Evolutionary conservation across 2,329 filamentous ascomycete species (phyloP).

Genomic region (Calonectria fujianensis): DNA sequence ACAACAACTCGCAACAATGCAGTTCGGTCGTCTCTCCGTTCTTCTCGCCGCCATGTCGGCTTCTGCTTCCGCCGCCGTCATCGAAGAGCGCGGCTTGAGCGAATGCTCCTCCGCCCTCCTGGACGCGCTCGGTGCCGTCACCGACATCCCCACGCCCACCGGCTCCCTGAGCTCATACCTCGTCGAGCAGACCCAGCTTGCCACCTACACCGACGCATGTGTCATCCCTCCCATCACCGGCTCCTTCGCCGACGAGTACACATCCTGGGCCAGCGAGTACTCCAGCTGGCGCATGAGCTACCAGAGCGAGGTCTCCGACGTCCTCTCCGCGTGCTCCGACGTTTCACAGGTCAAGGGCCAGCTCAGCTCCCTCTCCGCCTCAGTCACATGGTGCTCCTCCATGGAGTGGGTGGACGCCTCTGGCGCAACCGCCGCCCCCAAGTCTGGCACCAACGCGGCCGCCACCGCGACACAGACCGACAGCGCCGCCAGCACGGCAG

Average conservation of each 20-base stretch:
- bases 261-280: neutral
- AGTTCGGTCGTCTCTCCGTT: conserved; percentile 1
- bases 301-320: neutral
- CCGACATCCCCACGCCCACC: neutral
- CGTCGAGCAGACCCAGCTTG: neutral
- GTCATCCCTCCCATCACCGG: conserved; percentile 17
- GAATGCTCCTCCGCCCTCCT: neutral
- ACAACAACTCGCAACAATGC: conserved; percentile 4
- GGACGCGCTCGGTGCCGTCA: neutral
- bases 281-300: conserved; percentile 16
- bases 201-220: neutral
- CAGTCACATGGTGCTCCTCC: neutral
- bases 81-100: neutral
- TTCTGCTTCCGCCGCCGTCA: neutral
- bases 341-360: conserved; percentile 1
- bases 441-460: neutral
- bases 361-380: neutral
- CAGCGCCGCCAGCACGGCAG: neutral
- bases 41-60: neutral
- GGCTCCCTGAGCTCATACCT: neutral
- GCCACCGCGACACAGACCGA: neutral
- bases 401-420: neutral
- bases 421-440: neutral
- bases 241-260: conserved; percentile 19
- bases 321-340: conserved; percentile 4